Evolutionary conservation across 306 rosid genomes (phyloP), one percentile per base, ranked within the genome.

Genomic region (Ormosia emarginata): DNA sequence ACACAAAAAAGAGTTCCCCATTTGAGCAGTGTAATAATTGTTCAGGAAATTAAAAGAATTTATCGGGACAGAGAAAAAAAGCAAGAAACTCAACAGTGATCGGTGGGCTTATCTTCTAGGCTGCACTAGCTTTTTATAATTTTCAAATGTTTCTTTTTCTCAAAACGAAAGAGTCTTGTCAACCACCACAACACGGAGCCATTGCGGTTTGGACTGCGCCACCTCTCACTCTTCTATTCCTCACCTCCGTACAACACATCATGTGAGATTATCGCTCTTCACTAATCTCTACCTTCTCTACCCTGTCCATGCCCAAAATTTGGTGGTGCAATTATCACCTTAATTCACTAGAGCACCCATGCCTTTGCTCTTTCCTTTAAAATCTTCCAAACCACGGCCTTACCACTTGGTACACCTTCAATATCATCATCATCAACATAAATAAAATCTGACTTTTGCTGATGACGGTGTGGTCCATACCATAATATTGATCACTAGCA

Each of bases 121-220:
- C 73, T 65, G 33, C 24, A 47, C 80, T 75, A 78, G 47, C 67
- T 8, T 56, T 82, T 82, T 58, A 40, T 49, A 68, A 77, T 79
- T 82, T 83, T 85, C 81, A 85, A 82, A 70, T 78, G 74, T 67
- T 87, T 85, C 77, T 82, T 76, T 87, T 78, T 69, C 82, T 68
- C 36, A 30, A 72, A 66, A 71, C 1, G 75, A 75, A 85, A 85
- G 76, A 78, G 73, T 83, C 85, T 86, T 81, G 84, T 87, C 92
- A 87, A 74, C 84, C 83, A 83, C 71, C 86, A 17, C 79, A 53
- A 65, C 65, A 46, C 90, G 74, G 32, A 75, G 84, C 78, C 39
- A 78, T 67, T 3, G 84, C 84, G 79, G 85, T 79, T 62, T 76
- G 85, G 71, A 75, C 86, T 53, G 64, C 69, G 73, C 81, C 77